A percentile compares a stretch with the other conserved stretches of the same genome.
Conservation (phyloP, 1,139 yeast genomes). For the Candida tunisiensis region DNA sequence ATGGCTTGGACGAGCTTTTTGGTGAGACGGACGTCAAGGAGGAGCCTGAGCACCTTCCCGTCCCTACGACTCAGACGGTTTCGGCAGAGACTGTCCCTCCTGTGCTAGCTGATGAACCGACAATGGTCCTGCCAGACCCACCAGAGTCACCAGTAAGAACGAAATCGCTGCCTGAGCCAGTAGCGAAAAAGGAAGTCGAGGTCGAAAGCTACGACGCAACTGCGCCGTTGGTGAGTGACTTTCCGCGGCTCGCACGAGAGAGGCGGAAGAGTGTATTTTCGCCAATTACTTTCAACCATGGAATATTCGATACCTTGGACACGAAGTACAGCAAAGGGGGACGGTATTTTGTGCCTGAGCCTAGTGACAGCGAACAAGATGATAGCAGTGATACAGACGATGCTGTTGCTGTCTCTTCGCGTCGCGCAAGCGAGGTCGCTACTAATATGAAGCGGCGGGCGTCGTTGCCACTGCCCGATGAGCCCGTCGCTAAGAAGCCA, state of each 20-base stretch:
- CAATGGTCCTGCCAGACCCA: not conserved
- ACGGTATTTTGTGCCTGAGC: constrained; percentile 5
- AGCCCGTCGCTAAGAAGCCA: too few species aligned
- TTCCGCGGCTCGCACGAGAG: too few species aligned
- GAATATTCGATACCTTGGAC: constrained; percentile 3
- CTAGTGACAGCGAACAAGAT: constrained; percentile 1
- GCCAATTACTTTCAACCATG: not conserved
- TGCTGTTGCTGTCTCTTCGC: too few species aligned
- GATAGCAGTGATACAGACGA: constrained; percentile 1
- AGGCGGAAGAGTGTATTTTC: not conserved
- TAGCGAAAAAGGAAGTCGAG: too few species aligned
- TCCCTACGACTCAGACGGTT: not conserved
- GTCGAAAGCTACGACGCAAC: too few species aligned
- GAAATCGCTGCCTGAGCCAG: not conserved
- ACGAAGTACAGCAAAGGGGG: constrained; percentile 8
- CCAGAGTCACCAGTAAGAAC: not conserved
- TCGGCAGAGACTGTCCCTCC: not conserved
- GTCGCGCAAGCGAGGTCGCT: too few species aligned
- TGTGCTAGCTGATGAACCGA: not conserved
- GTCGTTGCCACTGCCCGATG: too few species aligned
- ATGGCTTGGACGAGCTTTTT: not conserved
- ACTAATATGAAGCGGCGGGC: too few species aligned
- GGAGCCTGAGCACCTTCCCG: not conserved
- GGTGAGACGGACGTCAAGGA: not conserved
- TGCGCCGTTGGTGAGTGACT: too few species aligned